These are phyloP conservation scores for Penicillium brevicompactum DNA, from an alignment of 2,329 filamentous ascomycete species.

Conservation along the genomic window DNA sequence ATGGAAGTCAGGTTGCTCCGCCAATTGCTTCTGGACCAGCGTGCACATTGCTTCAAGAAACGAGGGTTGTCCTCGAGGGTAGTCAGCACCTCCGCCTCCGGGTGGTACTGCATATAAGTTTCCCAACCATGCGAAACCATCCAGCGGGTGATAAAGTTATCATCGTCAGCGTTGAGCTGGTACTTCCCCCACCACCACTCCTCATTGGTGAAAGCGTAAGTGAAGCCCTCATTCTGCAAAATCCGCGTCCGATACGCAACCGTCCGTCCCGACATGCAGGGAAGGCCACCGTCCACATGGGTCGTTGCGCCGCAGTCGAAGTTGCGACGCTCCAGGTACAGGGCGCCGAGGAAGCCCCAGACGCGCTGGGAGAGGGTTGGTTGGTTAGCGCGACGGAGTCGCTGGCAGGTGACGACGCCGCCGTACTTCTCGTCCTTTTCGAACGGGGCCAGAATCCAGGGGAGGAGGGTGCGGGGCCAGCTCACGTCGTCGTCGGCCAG, in stretches of 20 bases:
- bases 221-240: constrained; percentile 80
- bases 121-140: constrained; percentile 90
- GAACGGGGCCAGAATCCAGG: constrained; percentile 91
- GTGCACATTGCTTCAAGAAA: constrained; percentile 88
- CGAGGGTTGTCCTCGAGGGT: constrained; percentile 86
- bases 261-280: constrained; percentile 92
- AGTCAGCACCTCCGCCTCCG: constrained; percentile 87
- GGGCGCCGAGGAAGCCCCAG: constrained; percentile 88
- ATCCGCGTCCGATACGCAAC: constrained; percentile 91
- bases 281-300: constrained; percentile 92
- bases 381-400: constrained; percentile 70
- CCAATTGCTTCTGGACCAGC: constrained; percentile 98
- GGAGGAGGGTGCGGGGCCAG: constrained; percentile 82
- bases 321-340: constrained; percentile 91
- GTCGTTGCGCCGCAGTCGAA: constrained; percentile 97
- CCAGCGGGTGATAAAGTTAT: constrained; percentile 98
- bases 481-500: constrained; percentile 96
- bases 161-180: constrained; percentile 92
- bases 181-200: constrained; percentile 77
- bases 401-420: constrained; percentile 89
- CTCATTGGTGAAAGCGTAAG: constrained; percentile 87
- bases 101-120: constrained; percentile 93
- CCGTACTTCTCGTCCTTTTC: constrained; percentile 76
- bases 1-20: constrained; percentile 93
- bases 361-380: constrained; percentile 63